Conservation (phyloP, 169 alveolate genomes). For the Plasmodium ovale region DNA sequence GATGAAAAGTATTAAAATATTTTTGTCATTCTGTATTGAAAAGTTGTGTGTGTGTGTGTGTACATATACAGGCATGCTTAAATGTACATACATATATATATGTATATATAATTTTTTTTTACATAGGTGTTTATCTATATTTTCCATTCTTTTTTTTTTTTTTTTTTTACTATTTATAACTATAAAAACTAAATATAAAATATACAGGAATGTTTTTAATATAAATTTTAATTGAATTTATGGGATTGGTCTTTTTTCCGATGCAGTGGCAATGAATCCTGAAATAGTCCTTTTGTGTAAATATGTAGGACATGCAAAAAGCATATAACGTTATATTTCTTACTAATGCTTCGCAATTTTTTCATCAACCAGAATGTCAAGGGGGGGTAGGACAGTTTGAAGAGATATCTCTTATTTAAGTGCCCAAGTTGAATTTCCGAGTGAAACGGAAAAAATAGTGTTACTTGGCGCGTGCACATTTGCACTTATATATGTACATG, state of each 20-base stretch:
- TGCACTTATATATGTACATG: too few species aligned
- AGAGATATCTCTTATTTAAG: too few species aligned
- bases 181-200: slow-evolving; percentile 4
- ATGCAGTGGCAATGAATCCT: too few species aligned
- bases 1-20: slow-evolving; percentile 33
- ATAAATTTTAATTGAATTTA: background rate
- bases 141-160: slow-evolving; percentile 1
- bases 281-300: background rate
- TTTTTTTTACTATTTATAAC: too few species aligned
- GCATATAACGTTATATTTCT: too few species aligned
- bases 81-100: background rate
- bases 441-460: too few species aligned
- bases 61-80: background rate
- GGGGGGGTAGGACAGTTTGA: too few species aligned
- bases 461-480: too few species aligned
- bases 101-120: background rate
- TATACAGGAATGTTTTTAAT: slow-evolving; percentile 1
- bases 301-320: too few species aligned
- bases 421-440: too few species aligned
- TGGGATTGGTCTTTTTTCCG: background rate
- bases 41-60: background rate
- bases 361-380: too few species aligned
- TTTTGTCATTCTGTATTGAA: slow-evolving; percentile 12
- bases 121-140: background rate
- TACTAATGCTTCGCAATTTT: too few species aligned